Evolutionary conservation across 306 rosid genomes (phyloP).

Genomic region (Luffa aegyptiaca): DNA sequence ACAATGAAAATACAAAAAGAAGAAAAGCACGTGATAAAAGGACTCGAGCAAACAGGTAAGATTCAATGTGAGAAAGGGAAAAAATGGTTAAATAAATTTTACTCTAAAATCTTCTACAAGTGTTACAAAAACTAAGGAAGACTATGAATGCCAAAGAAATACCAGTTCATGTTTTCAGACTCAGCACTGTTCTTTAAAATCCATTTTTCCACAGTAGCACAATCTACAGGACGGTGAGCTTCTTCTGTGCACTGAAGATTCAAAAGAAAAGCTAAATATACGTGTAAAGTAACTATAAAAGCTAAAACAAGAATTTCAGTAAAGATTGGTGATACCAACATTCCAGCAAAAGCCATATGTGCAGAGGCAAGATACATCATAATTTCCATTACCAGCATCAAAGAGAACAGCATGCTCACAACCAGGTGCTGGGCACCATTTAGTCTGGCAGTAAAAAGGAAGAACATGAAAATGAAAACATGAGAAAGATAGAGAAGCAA

Average conservation of each 20-base stretch:
- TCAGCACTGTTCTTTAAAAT: conserved; percentile 59
- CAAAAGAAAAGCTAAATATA: not conserved
- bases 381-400: conserved; percentile 41
- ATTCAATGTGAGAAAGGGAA: not conserved
- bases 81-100: not conserved
- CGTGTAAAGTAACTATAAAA: not conserved
- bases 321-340: conserved; percentile 5
- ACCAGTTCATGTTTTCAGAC: conserved; percentile 67
- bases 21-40: not conserved
- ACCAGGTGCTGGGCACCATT: conserved; percentile 91
- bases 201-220: conserved; percentile 67
- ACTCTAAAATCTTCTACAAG: not conserved
- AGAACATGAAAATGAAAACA: not conserved
- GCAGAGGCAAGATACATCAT: conserved; percentile 62
- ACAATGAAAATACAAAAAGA: not conserved
- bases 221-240: conserved; percentile 87
- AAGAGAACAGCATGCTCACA: conserved; percentile 61
- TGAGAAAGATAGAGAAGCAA: not conserved
- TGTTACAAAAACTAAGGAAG: not conserved
- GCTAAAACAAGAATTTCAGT: not conserved
- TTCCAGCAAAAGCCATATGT: conserved; percentile 74
- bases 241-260: conserved; percentile 46
- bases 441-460: conserved; percentile 32
- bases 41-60: not conserved
- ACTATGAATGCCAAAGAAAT: not conserved